Conservation (phyloP, 2,329 filamentous ascomycete genomes). For the Alternaria burnsii region DNA sequence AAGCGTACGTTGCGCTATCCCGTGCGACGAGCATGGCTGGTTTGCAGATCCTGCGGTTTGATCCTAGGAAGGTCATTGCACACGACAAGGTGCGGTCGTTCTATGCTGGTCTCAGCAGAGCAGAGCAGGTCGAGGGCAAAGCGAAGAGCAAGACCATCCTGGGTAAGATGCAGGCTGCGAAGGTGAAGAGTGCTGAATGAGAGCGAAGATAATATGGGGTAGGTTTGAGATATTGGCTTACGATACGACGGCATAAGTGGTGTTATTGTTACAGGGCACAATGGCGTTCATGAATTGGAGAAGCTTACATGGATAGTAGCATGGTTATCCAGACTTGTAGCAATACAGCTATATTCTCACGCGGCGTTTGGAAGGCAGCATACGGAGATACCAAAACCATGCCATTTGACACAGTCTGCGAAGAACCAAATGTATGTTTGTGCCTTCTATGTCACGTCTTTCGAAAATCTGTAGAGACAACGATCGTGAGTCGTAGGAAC, state of each 20-base stretch:
- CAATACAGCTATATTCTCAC: neutral
- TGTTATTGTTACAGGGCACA: neutral
- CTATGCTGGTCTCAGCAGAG: slow-evolving; percentile 81
- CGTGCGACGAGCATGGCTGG: slow-evolving; percentile 88
- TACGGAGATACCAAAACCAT: neutral
- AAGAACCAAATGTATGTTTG: no score
- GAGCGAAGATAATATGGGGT: neutral
- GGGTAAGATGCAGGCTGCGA: slow-evolving; percentile 40
- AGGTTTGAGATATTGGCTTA: neutral
- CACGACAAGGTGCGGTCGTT: slow-evolving; percentile 87
- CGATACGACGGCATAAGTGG: neutral
- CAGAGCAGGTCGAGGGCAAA: slow-evolving; percentile 59
- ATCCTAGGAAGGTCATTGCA: slow-evolving; percentile 91
- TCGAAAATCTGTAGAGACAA: no score
- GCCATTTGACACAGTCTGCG: neutral
- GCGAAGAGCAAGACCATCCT: slow-evolving; percentile 44
- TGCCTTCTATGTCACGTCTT: no score
- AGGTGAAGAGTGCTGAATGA: slow-evolving; percentile 9
- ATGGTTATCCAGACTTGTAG: neutral
- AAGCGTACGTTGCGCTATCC: slow-evolving; percentile 95
- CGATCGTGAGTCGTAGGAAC: no score
- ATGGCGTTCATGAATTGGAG: neutral
- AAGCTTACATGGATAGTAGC: slow-evolving; percentile 4
- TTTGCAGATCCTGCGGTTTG: slow-evolving; percentile 86
- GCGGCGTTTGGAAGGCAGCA: neutral